phyloP scores from a whole-genome alignment of 768 basidiomycete species.

The Heimioporus sp. region DNA sequence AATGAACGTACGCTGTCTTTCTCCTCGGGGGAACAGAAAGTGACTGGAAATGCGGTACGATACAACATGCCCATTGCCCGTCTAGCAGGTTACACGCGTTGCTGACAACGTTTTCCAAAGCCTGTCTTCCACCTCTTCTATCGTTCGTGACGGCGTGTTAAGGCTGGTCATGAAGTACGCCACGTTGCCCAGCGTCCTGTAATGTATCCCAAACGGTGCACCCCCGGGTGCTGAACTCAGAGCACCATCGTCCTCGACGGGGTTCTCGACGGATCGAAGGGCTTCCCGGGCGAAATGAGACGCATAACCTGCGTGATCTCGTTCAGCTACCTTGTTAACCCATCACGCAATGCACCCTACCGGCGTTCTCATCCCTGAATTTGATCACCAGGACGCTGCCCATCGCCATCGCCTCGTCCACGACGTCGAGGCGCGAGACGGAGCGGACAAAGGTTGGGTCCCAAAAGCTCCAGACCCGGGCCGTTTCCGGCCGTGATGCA shows the following conservation, averaged over 20 bases:
- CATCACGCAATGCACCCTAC: constrained; percentile 34
- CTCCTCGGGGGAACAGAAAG: too few species aligned
- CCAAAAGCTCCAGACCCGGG: constrained; percentile 85
- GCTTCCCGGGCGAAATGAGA: constrained; percentile 64
- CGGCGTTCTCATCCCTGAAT: constrained; percentile 53
- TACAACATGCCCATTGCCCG: too few species aligned
- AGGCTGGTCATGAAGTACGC: constrained; percentile 93
- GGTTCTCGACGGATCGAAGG: constrained; percentile 50
- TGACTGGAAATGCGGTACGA: too few species aligned
- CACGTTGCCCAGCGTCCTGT: constrained; percentile 84
- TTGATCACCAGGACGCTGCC: constrained; percentile 85
- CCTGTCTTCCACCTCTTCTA: constrained; percentile 61
- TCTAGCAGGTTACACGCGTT: not conserved
- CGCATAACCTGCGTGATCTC: constrained; percentile 42
- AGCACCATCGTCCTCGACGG: constrained; percentile 18
- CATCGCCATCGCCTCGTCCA: constrained; percentile 81
- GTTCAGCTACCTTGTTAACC: not conserved
- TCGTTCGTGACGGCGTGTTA: constrained; percentile 56
- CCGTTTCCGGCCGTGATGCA: constrained; percentile 5
- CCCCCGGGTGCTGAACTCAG: constrained; percentile 49
- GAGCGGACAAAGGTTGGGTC: constrained; percentile 63
- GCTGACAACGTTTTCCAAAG: constrained; percentile 44
- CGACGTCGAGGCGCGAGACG: constrained; percentile 51
- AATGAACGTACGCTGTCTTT: too few species aligned
- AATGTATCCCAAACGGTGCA: constrained; percentile 70